Evolutionary conservation across 148 eudicot species (phyloP), one percentile per base, ranked within the genome.

Genomic region (Vaccinium macrocarpon): DNA sequence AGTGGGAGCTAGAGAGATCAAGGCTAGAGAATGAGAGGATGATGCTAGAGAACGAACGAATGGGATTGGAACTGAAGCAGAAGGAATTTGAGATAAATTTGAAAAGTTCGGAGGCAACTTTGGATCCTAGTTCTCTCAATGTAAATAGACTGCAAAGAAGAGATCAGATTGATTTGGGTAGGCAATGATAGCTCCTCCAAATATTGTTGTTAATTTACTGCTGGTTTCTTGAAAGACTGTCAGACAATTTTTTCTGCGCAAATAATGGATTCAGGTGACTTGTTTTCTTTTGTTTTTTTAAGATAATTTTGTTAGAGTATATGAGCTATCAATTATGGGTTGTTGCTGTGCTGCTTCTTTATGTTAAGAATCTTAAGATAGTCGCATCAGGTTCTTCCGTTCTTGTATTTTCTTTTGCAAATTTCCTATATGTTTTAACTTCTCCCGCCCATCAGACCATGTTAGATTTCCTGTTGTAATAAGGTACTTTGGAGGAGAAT

Each of bases 11-110:
- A 2, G 91, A 91, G 87, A 90, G 87, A 80, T 76, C 85, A 84
- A 91, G 88, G 86, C 81, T 92, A 82, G 95, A 91, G 86, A 92
- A 92, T 46, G 91, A 92, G 86, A 90, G 88, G 82, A 84, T 89
- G 91, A 84, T 83, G 59, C 85, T 93, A 35, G 92, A 88, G 89
- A 93, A 90, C 68, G 95, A 92, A 53, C 86, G 85, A 21, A 91
- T 89, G 94, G 79, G 80, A 25, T 84, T 93, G 85, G 80, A 89
- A 66, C 85, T 93, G 80, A 92, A 89, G 88, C 90, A 89, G 76
- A 88, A 88, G 92, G 91, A 85, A 78, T 38, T 87, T 61, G 87
- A 87, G 71, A 70, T 87, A 18, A 87, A 78, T 38, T 48, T 81
- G 29, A 81, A 76, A 72, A 90, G 53, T 56, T 74, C 84, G 9